phyloP scores from a whole-genome alignment of 352 stramenopile species.

The Pythium biforme region DNA sequence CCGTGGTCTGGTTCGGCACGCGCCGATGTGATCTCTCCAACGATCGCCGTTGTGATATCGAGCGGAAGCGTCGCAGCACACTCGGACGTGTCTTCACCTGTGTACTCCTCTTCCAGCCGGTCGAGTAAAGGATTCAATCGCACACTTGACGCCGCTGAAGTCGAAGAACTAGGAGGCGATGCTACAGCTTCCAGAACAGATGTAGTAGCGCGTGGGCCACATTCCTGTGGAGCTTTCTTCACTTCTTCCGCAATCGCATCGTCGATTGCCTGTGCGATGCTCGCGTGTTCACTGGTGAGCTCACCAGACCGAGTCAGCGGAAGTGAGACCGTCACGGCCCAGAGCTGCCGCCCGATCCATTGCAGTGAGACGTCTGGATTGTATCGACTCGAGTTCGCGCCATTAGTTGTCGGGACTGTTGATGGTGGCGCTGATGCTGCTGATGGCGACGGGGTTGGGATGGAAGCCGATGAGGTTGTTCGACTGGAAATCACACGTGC shows the following conservation, averaged over 20 bases:
- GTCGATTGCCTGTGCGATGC: conserved; percentile 59
- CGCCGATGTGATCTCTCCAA: neutral
- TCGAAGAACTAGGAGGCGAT: neutral
- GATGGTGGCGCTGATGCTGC: neutral
- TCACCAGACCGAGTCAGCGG: conserved; percentile 56
- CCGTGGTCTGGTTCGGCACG: neutral
- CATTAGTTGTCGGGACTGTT: neutral
- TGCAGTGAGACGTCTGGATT: conserved; percentile 77
- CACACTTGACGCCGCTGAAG: neutral
- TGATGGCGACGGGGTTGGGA: neutral
- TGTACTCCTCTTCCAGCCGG: conserved; percentile 1
- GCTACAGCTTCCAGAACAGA: conserved; percentile 1
- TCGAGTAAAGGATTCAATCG: conserved; percentile 22
- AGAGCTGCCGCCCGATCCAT: conserved; percentile 72
- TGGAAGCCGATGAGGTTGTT: neutral
- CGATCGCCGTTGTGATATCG: conserved; percentile 19
- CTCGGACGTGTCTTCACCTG: neutral
- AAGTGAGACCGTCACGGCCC: conserved; percentile 65
- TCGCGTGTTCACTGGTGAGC: conserved; percentile 64
- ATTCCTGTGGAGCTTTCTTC: conserved; percentile 14
- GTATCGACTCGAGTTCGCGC: conserved; percentile 25
- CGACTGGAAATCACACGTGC: conserved; percentile 39
- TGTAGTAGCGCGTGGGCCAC: conserved; percentile 8
- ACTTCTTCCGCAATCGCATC: conserved; percentile 48
- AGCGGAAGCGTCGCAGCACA: conserved; percentile 19